These are phyloP conservation scores for Theobroma grandiflorum DNA, from an alignment of 441 rosid species.

Conservation along the genomic window DNA sequence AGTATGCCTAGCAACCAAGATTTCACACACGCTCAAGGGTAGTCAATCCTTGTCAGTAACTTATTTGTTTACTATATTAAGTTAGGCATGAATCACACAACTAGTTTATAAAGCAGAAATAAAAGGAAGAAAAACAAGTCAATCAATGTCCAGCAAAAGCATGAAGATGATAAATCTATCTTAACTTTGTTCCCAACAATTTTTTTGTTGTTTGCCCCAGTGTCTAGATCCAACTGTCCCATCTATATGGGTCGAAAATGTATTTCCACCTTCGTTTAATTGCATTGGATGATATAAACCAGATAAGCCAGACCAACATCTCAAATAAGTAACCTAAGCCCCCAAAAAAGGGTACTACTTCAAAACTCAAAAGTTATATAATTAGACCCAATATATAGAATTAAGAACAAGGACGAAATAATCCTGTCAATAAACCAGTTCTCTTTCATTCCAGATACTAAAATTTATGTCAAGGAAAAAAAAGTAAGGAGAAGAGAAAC, in stretches of 20 bases:
- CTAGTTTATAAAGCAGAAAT: background rate
- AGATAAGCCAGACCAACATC: too few species aligned
- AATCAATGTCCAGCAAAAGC: conserved; percentile 4
- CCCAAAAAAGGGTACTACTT: too few species aligned
- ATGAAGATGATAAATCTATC: background rate
- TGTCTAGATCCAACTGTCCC: background rate
- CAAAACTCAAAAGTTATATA: too few species aligned
- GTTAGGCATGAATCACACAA: background rate
- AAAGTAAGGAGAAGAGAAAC: background rate
- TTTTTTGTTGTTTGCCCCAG: background rate
- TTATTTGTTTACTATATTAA: background rate
- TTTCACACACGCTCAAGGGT: background rate
- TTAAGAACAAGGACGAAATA: too few species aligned
- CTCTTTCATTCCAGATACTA: too few species aligned
- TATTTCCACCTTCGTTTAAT: background rate
- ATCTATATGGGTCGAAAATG: background rate
- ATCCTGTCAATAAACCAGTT: too few species aligned
- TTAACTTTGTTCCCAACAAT: background rate
- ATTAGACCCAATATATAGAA: too few species aligned
- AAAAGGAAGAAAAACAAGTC: background rate
- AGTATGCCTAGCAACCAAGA: background rate
- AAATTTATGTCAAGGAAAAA: too few species aligned
- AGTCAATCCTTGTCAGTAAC: background rate
- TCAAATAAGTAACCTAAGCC: too few species aligned
- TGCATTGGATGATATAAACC: background rate